Base-by-base conservation (phyloP, 176 grass and related monocot genomes). In the Rhynchospora pubera region DNA sequence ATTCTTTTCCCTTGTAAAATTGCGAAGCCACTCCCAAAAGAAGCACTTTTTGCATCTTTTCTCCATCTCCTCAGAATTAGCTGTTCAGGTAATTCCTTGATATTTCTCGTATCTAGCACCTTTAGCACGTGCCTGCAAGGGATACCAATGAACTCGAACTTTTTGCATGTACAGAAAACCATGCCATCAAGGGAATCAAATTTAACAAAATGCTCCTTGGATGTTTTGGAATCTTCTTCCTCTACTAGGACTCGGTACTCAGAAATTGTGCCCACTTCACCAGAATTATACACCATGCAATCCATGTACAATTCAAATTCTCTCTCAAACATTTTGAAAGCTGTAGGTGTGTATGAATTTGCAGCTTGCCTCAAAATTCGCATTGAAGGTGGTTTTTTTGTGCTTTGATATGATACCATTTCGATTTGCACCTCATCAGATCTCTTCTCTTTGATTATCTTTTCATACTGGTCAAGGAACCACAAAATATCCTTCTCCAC, bases 221-320 rank as follows among this genome's bases (percentile, higher is more conserved):
- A 76, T 4, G 50, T 24, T 13, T 24, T 73, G 45, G 69, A 73
- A 66, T 85, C 88, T 67, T 94, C 43, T 6, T 80, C 90, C 58
- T 92, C 91, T 44, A 88, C 69, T 78, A 77, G 65, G 58, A 97
- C 84, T 64, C 82, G 94, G 62, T 97, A 97, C 39, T 89, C 83
- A n/a, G 81, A 92, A 76, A 91, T 83, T 30, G 94, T 88, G 48
- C 88, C 90, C 73, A 87, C 84, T 65, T 94, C 86, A 5, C 88
- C 85, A 87, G 65, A 91, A 65, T 60, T 90, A 83, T 92, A 97
- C 76, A 97, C 78, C 85, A 91, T 89, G 82, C 94, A 97, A 86
- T 94, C 91, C 90, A 97, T 97, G 88, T 92, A 97, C 82, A 92
- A 86, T 74, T 97, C 94, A 92, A 97, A 97, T 79, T 97, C 90